Evolutionary conservation across 306 rosid genomes (phyloP), one percentile per base, ranked within the genome.

Genomic region (Calophaca sinica): DNA sequence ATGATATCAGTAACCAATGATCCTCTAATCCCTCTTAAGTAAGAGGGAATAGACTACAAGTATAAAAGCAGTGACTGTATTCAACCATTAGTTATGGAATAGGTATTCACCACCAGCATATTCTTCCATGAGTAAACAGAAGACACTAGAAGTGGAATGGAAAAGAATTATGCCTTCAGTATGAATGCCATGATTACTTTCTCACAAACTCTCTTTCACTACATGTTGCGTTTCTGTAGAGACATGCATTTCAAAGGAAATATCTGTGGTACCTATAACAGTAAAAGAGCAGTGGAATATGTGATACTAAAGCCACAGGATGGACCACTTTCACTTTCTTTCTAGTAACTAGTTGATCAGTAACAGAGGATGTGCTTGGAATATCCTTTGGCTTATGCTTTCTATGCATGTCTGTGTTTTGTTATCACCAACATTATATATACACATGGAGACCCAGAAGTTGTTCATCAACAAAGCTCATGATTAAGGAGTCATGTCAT

Each of bases 401-500:
- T 49, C 29, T 13, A 28, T 7, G 48, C 81, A 61, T 61, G 48
- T 13, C 14, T 28, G 8, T 41, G 75, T 20, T 69, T 70, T 20
- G 44, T 72, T 61, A 72, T 63, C 63, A 58, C 64, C 76, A 70
- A 75, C 81, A 77, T 29, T 78, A 84, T 87, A 82, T 73, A 84
- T 14, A 71, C 1, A 39, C 44, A 57, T 11, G 14, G 60, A 12
- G 1, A 48, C 50, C 11, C 49, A 61, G 12, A 68, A 11, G 76
- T 39, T 38, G 45, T 61, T 62, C 55, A 62, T 11, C 33, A 50
- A 80, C 58, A 38, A 77, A 68, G 31, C 14, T 35, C 62, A 50
- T 5, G n/a, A 20, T 20, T 20, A 45, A 36, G 41, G 48, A 48
- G 35, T 32, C 10, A 38, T 5, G 7, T 38, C 42, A 46, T 57